These are phyloP conservation scores for Tephrocybe sp. DNA, from an alignment of 768 basidiomycete genomes.

Conservation along the genomic window DNA sequence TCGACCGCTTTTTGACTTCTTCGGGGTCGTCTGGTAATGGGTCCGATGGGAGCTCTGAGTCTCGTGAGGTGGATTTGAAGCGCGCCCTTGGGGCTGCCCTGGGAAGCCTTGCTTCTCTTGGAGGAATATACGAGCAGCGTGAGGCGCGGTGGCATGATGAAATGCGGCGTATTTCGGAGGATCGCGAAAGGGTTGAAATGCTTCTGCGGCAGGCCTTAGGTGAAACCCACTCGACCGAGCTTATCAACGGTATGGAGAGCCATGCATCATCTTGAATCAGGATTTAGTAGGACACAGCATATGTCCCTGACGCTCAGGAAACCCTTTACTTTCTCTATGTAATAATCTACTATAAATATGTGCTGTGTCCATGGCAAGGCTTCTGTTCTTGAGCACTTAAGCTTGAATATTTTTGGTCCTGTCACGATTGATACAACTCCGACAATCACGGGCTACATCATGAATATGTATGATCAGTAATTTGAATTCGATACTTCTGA, in stretches of 20 bases:
- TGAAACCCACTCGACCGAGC: slow-evolving; percentile 14
- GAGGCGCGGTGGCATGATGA: slow-evolving; percentile 73
- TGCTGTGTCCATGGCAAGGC: no score
- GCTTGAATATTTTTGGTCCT: no score
- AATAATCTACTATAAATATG: no score
- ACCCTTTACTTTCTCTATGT: background rate
- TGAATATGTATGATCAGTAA: no score
- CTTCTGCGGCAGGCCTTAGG: slow-evolving; percentile 65
- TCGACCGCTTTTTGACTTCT: slow-evolving; percentile 48
- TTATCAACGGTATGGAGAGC: slow-evolving; percentile 3
- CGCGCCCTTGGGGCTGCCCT: slow-evolving; percentile 68
- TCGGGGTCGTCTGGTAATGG: slow-evolving; percentile 48
- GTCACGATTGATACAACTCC: no score
- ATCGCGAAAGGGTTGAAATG: slow-evolving; percentile 66
- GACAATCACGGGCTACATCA: no score
- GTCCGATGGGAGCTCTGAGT: slow-evolving; percentile 52
- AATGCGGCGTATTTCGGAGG: slow-evolving; percentile 62
- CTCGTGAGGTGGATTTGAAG: slow-evolving; percentile 64
- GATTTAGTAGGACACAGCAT: background rate
- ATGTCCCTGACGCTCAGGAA: background rate
- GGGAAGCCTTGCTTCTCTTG: slow-evolving; percentile 62
- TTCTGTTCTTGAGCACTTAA: no score
- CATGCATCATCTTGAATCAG: slow-evolving; percentile 2
- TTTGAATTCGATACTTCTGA: no score
- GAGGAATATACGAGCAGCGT: slow-evolving; percentile 65